A percentile compares a stretch with the other conserved stretches of the same genome.
Evolutionary conservation across 2,329 filamentous ascomycete genomes (phyloP).

Genomic region (Colletotrichum sp.): DNA sequence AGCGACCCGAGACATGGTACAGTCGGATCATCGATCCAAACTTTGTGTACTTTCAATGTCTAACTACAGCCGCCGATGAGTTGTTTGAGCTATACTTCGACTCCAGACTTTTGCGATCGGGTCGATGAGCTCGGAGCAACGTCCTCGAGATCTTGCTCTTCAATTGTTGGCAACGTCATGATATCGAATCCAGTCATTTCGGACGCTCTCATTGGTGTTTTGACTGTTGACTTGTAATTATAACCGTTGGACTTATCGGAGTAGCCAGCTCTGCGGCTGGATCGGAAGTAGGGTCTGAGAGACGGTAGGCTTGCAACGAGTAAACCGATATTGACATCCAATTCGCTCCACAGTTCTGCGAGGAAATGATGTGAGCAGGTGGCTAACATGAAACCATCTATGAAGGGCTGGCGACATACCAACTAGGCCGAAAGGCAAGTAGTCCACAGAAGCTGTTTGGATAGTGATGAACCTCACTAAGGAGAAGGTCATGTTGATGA

Average conservation of each 20-base stretch:
- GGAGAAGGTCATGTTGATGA: constrained; percentile 18
- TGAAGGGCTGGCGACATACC: not conserved
- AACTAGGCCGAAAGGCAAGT: constrained; percentile 7
- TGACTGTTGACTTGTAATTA: constrained; percentile 9
- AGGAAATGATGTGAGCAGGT: not conserved
- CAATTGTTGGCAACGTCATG: not conserved
- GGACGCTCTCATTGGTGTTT: not conserved
- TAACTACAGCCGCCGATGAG: not conserved
- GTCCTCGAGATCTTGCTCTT: not conserved
- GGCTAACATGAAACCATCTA: not conserved
- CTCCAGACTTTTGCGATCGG: not conserved
- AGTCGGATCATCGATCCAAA: not conserved
- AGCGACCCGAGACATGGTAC: not conserved
- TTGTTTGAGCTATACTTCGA: not conserved
- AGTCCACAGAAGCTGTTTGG: not conserved
- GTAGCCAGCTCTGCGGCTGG: not conserved
- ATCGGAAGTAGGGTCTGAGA: constrained; percentile 13
- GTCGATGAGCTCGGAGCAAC: not conserved
- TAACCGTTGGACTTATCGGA: constrained; percentile 7
- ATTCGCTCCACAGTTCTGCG: constrained; percentile 11
- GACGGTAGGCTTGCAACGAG: constrained; percentile 12
- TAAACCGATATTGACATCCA: constrained; percentile 11
- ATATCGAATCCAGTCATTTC: not conserved
- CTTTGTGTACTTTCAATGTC: not conserved
- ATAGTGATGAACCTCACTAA: constrained; percentile 16